phyloP scores from a whole-genome alignment of 2,329 filamentous ascomycete species.

The Nemania serpens region DNA sequence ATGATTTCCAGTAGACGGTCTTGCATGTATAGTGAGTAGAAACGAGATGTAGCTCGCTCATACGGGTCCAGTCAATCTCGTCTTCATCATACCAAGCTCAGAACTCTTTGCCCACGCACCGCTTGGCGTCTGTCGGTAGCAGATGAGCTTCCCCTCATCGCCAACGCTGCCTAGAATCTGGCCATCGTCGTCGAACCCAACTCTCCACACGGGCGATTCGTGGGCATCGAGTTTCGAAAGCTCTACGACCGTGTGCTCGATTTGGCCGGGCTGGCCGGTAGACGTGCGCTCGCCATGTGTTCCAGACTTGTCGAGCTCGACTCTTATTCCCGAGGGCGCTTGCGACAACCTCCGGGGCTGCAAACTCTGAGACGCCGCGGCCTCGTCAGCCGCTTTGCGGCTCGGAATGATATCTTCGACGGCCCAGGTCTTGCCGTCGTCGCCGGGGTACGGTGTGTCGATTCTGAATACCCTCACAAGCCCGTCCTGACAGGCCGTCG shows the following conservation, averaged over 20 bases:
- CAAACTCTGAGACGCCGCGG: not conserved
- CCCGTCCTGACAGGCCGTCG: slow-evolving; percentile 91
- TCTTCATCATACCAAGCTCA: slow-evolving; percentile 62
- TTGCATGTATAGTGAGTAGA: not conserved
- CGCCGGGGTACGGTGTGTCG: slow-evolving; percentile 59
- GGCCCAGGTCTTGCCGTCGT: slow-evolving; percentile 57
- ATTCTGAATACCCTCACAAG: slow-evolving; percentile 86
- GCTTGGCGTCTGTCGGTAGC: slow-evolving; percentile 63
- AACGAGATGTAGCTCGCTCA: not conserved
- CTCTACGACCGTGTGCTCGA: slow-evolving; percentile 66
- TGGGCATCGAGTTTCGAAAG: slow-evolving; percentile 70
- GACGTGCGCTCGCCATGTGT: slow-evolving; percentile 55
- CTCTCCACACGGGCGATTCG: slow-evolving; percentile 74
- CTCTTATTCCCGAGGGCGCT: slow-evolving; percentile 55
- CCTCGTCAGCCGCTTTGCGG: slow-evolving; percentile 31
- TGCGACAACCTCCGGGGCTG: slow-evolving; percentile 37
- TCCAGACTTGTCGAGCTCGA: slow-evolving; percentile 57
- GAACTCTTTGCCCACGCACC: slow-evolving; percentile 65
- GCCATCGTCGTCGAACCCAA: slow-evolving; percentile 71
- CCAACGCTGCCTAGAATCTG: slow-evolving; percentile 77
- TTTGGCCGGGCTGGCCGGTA: slow-evolving; percentile 65
- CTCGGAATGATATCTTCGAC: slow-evolving; percentile 50
- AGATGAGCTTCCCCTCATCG: slow-evolving; percentile 71
- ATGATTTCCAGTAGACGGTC: not conserved
- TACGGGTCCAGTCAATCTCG: slow-evolving; percentile 49